Percentiles rank a stretch among this genome's conserved stretches.
phyloP scores from a whole-genome alignment of 805 yeast genomes.

The Saccharomycopsis sp. region DNA sequence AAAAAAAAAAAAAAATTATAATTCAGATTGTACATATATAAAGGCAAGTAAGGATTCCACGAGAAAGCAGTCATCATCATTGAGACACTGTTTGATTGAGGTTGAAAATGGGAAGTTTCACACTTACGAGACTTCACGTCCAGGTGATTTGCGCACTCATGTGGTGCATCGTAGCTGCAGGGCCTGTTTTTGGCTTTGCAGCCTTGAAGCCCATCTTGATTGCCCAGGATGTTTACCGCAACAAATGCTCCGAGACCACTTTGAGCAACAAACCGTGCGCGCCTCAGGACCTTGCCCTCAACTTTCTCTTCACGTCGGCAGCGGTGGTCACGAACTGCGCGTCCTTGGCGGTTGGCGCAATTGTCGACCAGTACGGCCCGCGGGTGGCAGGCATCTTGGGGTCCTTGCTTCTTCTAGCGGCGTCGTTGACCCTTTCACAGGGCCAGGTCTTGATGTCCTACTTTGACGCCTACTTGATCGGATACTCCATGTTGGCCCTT shows the following conservation, averaged over 20 bases:
- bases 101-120: too few species aligned
- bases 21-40: too few species aligned
- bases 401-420: slow-evolving; percentile 45
- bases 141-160: slow-evolving; percentile 67
- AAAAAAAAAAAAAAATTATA: too few species aligned
- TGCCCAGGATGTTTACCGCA: slow-evolving; percentile 65
- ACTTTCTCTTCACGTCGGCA: slow-evolving; percentile 75
- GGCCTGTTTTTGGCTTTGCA: slow-evolving; percentile 92
- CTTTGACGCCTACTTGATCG: slow-evolving; percentile 61
- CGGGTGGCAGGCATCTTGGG: slow-evolving; percentile 71
- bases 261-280: slow-evolving; percentile 39
- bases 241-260: slow-evolving; percentile 40
- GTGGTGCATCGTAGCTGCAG: slow-evolving; percentile 90
- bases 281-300: slow-evolving; percentile 75
- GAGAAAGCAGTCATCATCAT: too few species aligned
- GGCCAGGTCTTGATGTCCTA: slow-evolving; percentile 28
- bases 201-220: slow-evolving; percentile 82
- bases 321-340: slow-evolving; percentile 80
- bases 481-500: slow-evolving; percentile 68
- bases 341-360: slow-evolving; percentile 74
- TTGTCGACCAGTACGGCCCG: slow-evolving; percentile 77
- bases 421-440: slow-evolving; percentile 39
- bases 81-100: too few species aligned
- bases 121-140: slow-evolving; percentile 17
- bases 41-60: too few species aligned